A percentile compares a stretch with the other conserved stretches of the same genome.
phyloP scores from a whole-genome alignment of 2,329 filamentous ascomycete species.

The Penicillium thymicola region DNA sequence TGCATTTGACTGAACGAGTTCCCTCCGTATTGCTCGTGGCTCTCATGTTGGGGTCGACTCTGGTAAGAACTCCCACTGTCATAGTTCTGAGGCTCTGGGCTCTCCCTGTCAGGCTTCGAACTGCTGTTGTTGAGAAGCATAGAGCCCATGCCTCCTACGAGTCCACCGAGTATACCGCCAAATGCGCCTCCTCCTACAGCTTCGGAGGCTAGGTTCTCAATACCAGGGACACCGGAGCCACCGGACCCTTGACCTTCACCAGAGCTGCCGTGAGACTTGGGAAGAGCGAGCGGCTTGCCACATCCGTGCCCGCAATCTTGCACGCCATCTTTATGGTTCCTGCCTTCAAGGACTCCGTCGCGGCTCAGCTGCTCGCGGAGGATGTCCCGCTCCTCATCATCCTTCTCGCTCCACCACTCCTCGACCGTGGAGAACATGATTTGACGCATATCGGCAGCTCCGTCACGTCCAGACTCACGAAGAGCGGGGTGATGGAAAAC shows the following conservation, averaged over 20 bases:
- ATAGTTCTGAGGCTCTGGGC: conserved; percentile 7
- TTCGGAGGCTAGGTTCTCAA: conserved; percentile 55
- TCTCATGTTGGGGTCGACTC: conserved; percentile 7
- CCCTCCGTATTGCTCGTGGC: conserved; percentile 14
- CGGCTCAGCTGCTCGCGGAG: conserved; percentile 74
- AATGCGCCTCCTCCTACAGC: conserved; percentile 63
- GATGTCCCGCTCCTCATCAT: conserved; percentile 59
- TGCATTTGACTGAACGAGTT: conserved; percentile 8
- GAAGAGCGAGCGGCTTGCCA: conserved; percentile 73
- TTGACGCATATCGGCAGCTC: conserved; percentile 66
- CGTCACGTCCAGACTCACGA: conserved; percentile 66
- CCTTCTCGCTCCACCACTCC: conserved; percentile 75
- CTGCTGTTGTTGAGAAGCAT: conserved; percentile 59
- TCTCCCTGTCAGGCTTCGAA: conserved; percentile 11
- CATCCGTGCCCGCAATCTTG: conserved; percentile 83
- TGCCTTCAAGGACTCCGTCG: conserved; percentile 69
- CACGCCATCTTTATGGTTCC: conserved; percentile 84
- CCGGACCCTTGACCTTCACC: conserved; percentile 18
- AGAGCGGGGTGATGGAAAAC: conserved; percentile 88
- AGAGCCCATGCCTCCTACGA: conserved; percentile 58
- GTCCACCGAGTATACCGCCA: conserved; percentile 66
- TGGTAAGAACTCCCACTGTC: conserved; percentile 8
- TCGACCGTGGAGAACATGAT: conserved; percentile 77
- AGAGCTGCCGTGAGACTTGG: conserved; percentile 49
- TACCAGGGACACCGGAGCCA: conserved; percentile 29